phyloP scores from a whole-genome alignment of 1,139 yeast species.

The Hyphopichia khmerensis region DNA sequence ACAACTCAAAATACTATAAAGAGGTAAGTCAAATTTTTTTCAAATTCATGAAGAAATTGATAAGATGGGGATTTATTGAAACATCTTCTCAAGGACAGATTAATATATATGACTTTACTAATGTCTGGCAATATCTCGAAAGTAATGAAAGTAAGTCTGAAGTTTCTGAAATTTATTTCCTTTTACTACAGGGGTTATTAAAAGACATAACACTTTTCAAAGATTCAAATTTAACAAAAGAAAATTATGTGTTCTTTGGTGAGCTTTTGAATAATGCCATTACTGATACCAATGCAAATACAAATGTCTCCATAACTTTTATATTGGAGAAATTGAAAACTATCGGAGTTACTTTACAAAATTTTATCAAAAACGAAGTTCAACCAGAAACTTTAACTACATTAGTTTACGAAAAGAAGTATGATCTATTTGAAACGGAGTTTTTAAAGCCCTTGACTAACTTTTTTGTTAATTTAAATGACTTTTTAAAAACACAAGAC shows the following conservation, averaged over 20 bases:
- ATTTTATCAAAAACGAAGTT: constrained; percentile 3
- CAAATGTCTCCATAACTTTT: constrained; percentile 8
- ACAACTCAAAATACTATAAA: constrained; percentile 36
- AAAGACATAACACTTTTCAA: background rate
- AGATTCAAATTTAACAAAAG: constrained; percentile 1
- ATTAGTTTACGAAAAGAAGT: background rate
- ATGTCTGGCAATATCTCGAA: constrained; percentile 18
- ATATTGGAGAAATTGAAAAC: constrained; percentile 30
- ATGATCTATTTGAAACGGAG: background rate
- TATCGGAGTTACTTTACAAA: constrained; percentile 23
- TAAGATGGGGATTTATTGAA: constrained; percentile 13
- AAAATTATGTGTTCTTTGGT: background rate
- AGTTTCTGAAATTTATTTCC: constrained; percentile 12
- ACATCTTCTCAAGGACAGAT: background rate
- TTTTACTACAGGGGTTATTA: constrained; percentile 14
- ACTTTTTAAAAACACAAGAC: background rate
- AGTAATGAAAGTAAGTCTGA: constrained; percentile 7
- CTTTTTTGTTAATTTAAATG: background rate
- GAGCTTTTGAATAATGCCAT: background rate
- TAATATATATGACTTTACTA: constrained; percentile 12
- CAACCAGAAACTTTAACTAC: background rate
- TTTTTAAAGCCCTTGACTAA: background rate
- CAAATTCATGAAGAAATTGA: constrained; percentile 32
- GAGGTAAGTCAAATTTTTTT: constrained; percentile 29
- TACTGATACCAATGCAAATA: background rate